Percentiles rank a stretch among this genome's conserved stretches.
Conservation (phyloP, 495 filamentous ascomycete species). For the Tuber indicum region DNA sequence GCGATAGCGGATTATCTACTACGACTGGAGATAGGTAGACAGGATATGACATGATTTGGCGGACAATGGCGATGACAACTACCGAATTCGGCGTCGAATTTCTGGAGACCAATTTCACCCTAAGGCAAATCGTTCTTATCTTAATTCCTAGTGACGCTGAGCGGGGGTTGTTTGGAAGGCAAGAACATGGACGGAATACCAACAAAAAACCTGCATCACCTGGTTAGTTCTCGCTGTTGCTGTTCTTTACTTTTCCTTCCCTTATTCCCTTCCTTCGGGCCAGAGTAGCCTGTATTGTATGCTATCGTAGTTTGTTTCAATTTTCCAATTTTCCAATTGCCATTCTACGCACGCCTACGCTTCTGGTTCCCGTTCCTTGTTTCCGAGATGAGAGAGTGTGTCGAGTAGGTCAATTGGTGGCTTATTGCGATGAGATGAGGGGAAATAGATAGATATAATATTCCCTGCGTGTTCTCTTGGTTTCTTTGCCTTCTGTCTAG, state of each 20-base stretch:
- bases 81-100: background rate
- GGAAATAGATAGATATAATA: background rate
- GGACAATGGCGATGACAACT: background rate
- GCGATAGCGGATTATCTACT: background rate
- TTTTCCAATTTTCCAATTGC: background rate
- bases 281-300: slow-evolving; percentile 16
- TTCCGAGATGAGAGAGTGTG: background rate
- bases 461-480: background rate
- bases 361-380: background rate
- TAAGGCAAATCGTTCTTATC: slow-evolving; percentile 3
- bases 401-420: background rate
- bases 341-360: background rate
- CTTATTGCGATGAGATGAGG: background rate
- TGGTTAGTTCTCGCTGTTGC: slow-evolving; percentile 1
- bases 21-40: slow-evolving; percentile 2
- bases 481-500: background rate
- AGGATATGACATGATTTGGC: background rate
- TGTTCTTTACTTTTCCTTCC: background rate
- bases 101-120: background rate
- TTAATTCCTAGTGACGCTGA: background rate
- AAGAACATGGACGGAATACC: background rate
- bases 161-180: background rate
- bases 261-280: slow-evolving; percentile 6
- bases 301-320: slow-evolving; percentile 4
- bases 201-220: background rate